phyloP scores from a whole-genome alignment of 1,139 yeast species.

The Meyerozyma guilliermondii region DNA sequence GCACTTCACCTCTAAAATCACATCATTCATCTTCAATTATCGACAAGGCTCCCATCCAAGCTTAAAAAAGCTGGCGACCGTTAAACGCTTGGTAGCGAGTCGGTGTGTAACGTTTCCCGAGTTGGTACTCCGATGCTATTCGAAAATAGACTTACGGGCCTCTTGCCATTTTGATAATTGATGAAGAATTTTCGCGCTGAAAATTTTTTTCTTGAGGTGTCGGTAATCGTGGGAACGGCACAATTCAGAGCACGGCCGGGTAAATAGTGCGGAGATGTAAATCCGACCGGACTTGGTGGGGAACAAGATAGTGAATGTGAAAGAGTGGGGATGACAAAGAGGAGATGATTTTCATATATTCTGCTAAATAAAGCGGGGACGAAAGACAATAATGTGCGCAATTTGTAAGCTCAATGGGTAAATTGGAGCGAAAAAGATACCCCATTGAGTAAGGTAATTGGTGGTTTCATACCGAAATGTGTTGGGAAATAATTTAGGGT shows the following conservation, averaged over 20 bases:
- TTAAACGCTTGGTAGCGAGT: slow-evolving; percentile 7
- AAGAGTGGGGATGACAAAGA: background rate
- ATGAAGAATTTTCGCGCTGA: slow-evolving; percentile 4
- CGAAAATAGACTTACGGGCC: slow-evolving; percentile 71
- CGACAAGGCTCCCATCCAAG: slow-evolving; percentile 29
- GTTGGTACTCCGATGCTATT: slow-evolving; percentile 3
- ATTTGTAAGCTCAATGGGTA: background rate
- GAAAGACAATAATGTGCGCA: background rate
- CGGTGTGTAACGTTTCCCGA: slow-evolving; percentile 10
- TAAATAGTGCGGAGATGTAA: background rate
- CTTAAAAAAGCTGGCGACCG: slow-evolving; percentile 10
- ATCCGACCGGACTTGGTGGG: background rate
- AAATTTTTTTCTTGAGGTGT: background rate
- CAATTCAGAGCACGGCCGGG: no score
- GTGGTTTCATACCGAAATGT: no score
- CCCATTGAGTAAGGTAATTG: no score
- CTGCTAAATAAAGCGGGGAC: background rate
- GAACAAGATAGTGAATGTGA: background rate
- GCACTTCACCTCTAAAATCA: background rate
- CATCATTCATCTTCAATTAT: slow-evolving; percentile 11
- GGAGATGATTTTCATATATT: background rate
- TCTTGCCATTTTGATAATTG: slow-evolving; percentile 72
- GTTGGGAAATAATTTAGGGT: no score
- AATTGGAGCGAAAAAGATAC: no score
- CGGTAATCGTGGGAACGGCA: background rate